These are phyloP conservation scores for Neospora caninum DNA, from an alignment of 169 alveolate species.

Conservation along the genomic window DNA sequence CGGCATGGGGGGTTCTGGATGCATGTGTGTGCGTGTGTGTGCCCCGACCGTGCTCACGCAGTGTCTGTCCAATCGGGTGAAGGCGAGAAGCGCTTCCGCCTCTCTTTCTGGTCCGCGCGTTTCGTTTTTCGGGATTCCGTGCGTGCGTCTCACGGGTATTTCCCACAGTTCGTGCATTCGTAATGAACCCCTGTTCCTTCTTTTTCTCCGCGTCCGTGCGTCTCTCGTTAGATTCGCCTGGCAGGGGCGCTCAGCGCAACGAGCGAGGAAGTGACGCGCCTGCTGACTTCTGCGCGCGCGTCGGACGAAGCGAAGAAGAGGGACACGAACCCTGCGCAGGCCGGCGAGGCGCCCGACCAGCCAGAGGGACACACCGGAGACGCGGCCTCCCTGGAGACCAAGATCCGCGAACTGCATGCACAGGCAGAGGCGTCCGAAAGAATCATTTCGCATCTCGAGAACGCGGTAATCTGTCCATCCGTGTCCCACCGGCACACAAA, in stretches of 20 bases:
- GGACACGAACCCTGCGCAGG: not conserved
- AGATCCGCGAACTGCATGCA: not conserved
- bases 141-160: too few species aligned
- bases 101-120: too few species aligned
- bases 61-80: too few species aligned
- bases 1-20: too few species aligned
- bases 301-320: not conserved
- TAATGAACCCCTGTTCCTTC: too few species aligned
- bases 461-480: not conserved
- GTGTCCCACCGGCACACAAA: too few species aligned
- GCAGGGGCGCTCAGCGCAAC: constrained; percentile 3
- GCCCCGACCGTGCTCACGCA: too few species aligned
- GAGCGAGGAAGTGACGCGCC: not conserved
- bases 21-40: too few species aligned
- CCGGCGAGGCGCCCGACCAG: not conserved
- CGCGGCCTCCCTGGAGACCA: not conserved
- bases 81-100: too few species aligned
- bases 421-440: not conserved
- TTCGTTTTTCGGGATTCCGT: too few species aligned
- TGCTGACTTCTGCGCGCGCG: not conserved
- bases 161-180: too few species aligned
- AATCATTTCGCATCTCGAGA: not conserved
- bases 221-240: not conserved
- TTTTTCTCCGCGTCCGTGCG: not conserved
- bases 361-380: not conserved